These are phyloP conservation scores for Pyrenochaeta sp. DNA, from an alignment of 2,329 filamentous ascomycete genomes.

Conservation along the genomic window DNA sequence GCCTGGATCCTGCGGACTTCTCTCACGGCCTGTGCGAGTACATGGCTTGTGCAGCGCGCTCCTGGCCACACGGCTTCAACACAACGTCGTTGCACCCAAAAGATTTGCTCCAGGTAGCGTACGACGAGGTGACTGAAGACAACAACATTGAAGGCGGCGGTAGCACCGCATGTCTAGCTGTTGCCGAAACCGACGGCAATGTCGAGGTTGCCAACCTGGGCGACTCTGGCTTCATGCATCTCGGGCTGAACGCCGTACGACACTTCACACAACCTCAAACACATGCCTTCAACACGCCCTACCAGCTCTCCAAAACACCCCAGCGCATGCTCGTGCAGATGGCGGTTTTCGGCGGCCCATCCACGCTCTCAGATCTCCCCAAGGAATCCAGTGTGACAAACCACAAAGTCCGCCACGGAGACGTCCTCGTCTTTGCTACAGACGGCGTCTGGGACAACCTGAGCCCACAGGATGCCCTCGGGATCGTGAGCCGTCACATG, in stretches of 20 bases:
- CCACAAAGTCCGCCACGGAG: slow-evolving; percentile 82
- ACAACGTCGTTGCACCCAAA: slow-evolving; percentile 64
- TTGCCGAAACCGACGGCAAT: slow-evolving; percentile 74
- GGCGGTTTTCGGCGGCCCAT: slow-evolving; percentile 74
- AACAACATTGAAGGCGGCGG: slow-evolving; percentile 79
- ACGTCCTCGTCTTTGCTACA: slow-evolving; percentile 91
- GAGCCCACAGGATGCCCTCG: slow-evolving; percentile 86
- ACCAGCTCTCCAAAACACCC: slow-evolving; percentile 89
- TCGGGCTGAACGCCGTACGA: slow-evolving; percentile 85
- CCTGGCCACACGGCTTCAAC: slow-evolving; percentile 56
- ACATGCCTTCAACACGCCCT: slow-evolving; percentile 97
- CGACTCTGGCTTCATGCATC: slow-evolving; percentile 90
- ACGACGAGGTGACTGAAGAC: slow-evolving; percentile 81
- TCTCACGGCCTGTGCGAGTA: slow-evolving; percentile 92
- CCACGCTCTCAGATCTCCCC: slow-evolving; percentile 81
- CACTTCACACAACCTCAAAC: slow-evolving; percentile 86
- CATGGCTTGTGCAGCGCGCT: slow-evolving; percentile 80
- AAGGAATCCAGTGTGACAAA: slow-evolving; percentile 81
- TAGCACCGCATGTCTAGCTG: slow-evolving; percentile 88
- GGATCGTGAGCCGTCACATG: slow-evolving; percentile 81
- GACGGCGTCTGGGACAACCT: slow-evolving; percentile 98
- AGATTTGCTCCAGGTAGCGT: slow-evolving; percentile 80
- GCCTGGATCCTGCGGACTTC: slow-evolving; percentile 93
- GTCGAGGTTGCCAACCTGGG: slow-evolving; percentile 93
- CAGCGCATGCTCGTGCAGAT: slow-evolving; percentile 79